Percentiles rank a stretch among this genome's conserved stretches.
These are phyloP conservation scores for Paulownia fortunei DNA, from an alignment of 257 asterid species.

Conservation along the genomic window DNA sequence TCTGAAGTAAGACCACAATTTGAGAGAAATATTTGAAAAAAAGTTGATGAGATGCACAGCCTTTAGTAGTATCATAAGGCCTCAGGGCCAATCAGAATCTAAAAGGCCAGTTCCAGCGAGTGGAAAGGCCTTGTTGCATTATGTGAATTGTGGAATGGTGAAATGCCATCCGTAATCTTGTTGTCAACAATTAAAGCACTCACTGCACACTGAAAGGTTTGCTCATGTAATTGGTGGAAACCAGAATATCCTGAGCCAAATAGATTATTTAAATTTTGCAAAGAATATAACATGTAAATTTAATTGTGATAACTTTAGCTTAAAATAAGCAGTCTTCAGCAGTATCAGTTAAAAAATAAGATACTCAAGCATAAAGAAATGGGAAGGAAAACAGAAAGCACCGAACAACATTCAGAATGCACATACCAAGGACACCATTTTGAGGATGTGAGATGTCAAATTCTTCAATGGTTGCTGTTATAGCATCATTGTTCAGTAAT, in stretches of 20 bases:
- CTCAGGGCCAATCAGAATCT: background rate
- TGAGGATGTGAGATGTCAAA: constrained; percentile 35
- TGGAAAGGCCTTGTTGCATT: background rate
- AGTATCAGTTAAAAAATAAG: background rate
- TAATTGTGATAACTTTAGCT: background rate
- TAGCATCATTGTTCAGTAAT: constrained; percentile 32
- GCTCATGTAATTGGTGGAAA: background rate
- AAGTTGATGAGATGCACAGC: background rate
- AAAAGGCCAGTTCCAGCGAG: background rate
- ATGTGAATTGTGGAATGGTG: background rate
- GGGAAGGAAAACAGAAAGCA: background rate
- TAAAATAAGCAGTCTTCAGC: background rate
- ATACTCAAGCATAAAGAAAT: background rate
- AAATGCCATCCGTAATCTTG: background rate
- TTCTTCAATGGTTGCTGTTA: constrained; percentile 39
- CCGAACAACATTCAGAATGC: constrained; percentile 4
- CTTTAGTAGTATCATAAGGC: too few relatives aligned
- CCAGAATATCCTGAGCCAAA: background rate
- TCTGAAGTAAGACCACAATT: background rate
- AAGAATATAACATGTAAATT: too few relatives aligned
- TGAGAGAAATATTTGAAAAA: background rate
- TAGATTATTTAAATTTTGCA: too few relatives aligned
- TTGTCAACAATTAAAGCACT: background rate
- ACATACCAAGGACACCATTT: constrained; percentile 46
- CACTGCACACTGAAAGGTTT: background rate